phyloP scores from a whole-genome alignment of 129 eudicot species.

The sunflower (Helianthus annuus) region DNA sequence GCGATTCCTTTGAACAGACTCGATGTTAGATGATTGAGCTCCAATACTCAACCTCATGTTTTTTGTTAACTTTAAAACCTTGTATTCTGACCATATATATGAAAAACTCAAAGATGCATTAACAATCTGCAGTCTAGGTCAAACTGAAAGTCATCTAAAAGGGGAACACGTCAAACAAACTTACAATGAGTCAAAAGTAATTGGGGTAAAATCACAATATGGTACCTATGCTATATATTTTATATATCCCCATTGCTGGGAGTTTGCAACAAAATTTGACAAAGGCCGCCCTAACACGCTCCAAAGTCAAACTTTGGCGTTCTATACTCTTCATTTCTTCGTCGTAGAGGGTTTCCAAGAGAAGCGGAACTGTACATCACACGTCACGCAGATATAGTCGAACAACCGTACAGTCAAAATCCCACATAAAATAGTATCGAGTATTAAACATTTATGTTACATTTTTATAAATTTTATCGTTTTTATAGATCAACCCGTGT shows the following conservation, averaged over 20 bases:
- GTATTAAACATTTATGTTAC: no score
- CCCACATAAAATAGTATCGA: no score
- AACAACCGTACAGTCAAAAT: background rate
- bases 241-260: slow-evolving; percentile 50
- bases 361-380: slow-evolving; percentile 57
- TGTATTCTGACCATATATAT: no score
- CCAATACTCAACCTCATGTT: no score
- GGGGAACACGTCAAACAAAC: background rate
- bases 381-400: background rate
- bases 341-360: slow-evolving; percentile 55
- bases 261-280: slow-evolving; percentile 67
- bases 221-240: slow-evolving; percentile 68
- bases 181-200: background rate
- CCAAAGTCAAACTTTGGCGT: slow-evolving; percentile 74
- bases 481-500: no score
- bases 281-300: slow-evolving; percentile 66
- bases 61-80: no score
- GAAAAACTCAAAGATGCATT: no score
- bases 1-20: no score
- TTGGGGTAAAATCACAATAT: no score
- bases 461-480: no score
- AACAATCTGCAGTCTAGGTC: background rate
- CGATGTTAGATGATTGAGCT: no score
- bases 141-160: background rate
- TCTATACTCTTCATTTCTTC: slow-evolving; percentile 83